Conservation (phyloP, 176 grass and related monocot genomes). For the Aegilops speltoides region DNA sequence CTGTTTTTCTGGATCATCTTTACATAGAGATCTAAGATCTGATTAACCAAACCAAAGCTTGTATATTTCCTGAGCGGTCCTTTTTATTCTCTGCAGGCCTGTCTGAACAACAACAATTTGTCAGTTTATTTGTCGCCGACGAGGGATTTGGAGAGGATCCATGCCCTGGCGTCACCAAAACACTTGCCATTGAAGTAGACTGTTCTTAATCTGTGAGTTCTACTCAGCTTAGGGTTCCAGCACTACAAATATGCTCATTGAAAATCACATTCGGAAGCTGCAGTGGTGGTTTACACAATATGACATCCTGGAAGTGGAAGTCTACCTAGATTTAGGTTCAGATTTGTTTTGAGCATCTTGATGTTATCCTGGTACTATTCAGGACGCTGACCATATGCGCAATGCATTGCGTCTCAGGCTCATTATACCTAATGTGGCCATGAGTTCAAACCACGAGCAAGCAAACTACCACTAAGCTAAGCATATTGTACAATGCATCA, state of each 20-base stretch:
- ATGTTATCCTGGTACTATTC: neutral
- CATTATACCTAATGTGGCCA: neutral
- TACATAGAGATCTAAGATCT: conserved; percentile 17
- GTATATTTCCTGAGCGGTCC: conserved; percentile 13
- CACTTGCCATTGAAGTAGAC: conserved; percentile 70
- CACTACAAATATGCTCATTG: neutral
- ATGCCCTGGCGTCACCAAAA: conserved; percentile 68
- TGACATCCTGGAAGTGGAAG: neutral
- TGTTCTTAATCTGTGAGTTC: conserved; percentile 49
- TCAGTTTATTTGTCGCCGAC: conserved; percentile 51
- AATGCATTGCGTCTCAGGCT: neutral
- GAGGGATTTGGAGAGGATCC: conserved; percentile 45
- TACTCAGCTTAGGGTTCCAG: neutral
- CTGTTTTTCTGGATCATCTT: neutral
- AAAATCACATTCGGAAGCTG: neutral
- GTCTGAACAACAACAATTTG: conserved; percentile 59
- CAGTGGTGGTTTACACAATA: neutral
- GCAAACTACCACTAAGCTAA: neutral
- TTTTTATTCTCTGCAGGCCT: conserved; percentile 44
- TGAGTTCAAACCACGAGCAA: conserved; percentile 13
- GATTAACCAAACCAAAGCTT: conserved; percentile 13
- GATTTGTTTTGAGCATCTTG: neutral
- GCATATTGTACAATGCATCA: neutral
- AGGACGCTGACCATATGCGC: neutral
- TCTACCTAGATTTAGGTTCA: neutral